Evolutionary conservation across 768 basidiomycete genomes (phyloP), one percentile per base, ranked within the genome.

Genomic region (Suillus americanus): DNA sequence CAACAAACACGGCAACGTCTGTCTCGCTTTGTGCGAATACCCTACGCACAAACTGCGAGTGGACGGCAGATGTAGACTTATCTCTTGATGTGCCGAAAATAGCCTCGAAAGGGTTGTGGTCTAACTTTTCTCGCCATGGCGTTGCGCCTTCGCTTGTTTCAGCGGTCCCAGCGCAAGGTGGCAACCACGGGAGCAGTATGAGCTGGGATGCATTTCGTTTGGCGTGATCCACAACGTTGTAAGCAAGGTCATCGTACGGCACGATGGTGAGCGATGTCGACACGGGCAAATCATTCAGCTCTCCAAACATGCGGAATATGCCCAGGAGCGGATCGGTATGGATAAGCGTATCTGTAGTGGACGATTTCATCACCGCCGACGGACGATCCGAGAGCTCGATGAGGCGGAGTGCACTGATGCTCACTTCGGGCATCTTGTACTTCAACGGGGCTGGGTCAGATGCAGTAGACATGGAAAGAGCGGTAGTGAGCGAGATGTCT

Each of bases 1-100:
- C 94, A 55, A 98, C 84, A 71, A 90, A 94, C 12, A 99, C 76
- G 1, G 89, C 94, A 25, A 97, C 91, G 70, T 98, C 93, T 23
- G 81, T 86, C 66, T 74, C 78, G 7, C 89, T 83, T 62, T 88
- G 86, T 1, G 85, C 78, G 68, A 97, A 96, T 16, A 97, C 87
- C 12, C 85, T 81, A 0, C 95, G 87, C 9, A 97, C 86, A 68
- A 97, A 97, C 43, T 90, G 88, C 0, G 95, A 89, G 70, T 97
- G 93, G 7, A 86, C 77, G 3, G 81, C 75, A 1, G 86, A 83
- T 0, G 84, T 74, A 0, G 85, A 79, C 53, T 75, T 79, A 62
- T 83, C 69, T 10, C 71, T 64, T 18, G 70, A 60, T 45, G 69
- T 66, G 7, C 78, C 77, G 63, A 92, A 92, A 4, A 91, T 69